Evolutionary conservation across 2,329 filamentous ascomycete species (phyloP).

Genomic region (Hyphodiscus sp.): DNA sequence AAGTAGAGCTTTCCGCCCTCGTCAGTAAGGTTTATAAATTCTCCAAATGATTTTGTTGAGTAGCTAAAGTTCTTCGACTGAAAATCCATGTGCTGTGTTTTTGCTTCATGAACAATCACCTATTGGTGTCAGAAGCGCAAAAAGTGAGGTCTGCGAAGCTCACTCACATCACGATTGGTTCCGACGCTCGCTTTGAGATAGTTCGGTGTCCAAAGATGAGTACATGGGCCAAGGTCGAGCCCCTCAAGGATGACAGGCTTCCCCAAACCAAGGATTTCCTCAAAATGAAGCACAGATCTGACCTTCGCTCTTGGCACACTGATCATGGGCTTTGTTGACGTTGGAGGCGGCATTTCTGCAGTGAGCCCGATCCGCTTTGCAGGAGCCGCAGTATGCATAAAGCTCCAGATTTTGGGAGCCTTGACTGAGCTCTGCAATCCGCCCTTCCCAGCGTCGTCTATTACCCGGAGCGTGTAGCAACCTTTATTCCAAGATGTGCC

Average conservation of each 20-base stretch:
- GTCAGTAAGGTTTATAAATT: slow-evolving; percentile 57
- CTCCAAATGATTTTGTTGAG: slow-evolving; percentile 57
- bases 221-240: slow-evolving; percentile 61
- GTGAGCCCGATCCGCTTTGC: neutral
- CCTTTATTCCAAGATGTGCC: slow-evolving; percentile 76
- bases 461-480: slow-evolving; percentile 17
- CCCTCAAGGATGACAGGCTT: slow-evolving; percentile 61
- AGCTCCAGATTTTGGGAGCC: slow-evolving; percentile 10
- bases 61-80: slow-evolving; percentile 78
- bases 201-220: slow-evolving; percentile 57
- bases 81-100: slow-evolving; percentile 67
- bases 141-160: slow-evolving; percentile 6
- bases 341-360: neutral
- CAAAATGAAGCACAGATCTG: slow-evolving; percentile 50
- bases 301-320: slow-evolving; percentile 48
- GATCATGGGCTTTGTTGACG: neutral
- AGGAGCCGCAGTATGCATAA: slow-evolving; percentile 15
- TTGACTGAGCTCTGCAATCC: neutral
- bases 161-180: slow-evolving; percentile 54
- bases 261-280: slow-evolving; percentile 47
- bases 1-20: slow-evolving; percentile 64
- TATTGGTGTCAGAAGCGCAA: slow-evolving; percentile 29
- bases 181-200: slow-evolving; percentile 62
- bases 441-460: neutral
- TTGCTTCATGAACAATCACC: slow-evolving; percentile 69